phyloP scores from a whole-genome alignment of 805 yeast species.

The Saturnispora zaruensis region DNA sequence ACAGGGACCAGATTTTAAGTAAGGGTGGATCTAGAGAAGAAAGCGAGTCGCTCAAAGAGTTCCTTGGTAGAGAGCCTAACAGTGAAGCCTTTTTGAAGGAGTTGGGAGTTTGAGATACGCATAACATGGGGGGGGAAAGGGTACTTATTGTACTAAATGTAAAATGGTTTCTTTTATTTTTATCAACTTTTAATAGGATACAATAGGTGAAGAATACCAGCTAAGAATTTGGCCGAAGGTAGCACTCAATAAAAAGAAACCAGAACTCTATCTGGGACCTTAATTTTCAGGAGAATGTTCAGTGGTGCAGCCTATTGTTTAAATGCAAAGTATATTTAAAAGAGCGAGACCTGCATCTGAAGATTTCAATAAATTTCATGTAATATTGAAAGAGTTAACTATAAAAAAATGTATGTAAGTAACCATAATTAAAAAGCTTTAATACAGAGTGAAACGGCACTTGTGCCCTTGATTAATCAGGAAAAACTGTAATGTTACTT shows the following conservation, averaged over 20 bases:
- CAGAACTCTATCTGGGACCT: slow-evolving; percentile 1
- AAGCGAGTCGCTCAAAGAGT: slow-evolving; percentile 50
- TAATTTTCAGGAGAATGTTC: background rate
- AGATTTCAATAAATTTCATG: background rate
- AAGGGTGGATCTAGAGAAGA: slow-evolving; percentile 72
- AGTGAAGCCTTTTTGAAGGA: slow-evolving; percentile 66
- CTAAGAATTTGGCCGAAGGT: background rate
- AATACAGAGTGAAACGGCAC: background rate
- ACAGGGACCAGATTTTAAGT: slow-evolving; percentile 60
- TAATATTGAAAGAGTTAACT: background rate
- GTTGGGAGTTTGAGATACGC: slow-evolving; percentile 32
- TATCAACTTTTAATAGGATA: background rate
- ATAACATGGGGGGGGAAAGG: background rate
- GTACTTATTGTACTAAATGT: background rate
- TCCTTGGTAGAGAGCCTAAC: slow-evolving; percentile 70
- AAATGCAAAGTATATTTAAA: background rate
- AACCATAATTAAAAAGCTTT: background rate
- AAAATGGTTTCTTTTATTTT: background rate
- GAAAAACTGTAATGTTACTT: background rate
- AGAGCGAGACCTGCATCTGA: background rate
- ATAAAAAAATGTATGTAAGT: background rate
- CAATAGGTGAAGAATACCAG: background rate
- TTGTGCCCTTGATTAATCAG: background rate
- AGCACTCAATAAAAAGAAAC: too few relatives aligned
- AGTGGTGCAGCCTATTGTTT: background rate